Base-by-base conservation (phyloP, 192 early-diverging fungal species). In the Coemansia sp. region DNA sequence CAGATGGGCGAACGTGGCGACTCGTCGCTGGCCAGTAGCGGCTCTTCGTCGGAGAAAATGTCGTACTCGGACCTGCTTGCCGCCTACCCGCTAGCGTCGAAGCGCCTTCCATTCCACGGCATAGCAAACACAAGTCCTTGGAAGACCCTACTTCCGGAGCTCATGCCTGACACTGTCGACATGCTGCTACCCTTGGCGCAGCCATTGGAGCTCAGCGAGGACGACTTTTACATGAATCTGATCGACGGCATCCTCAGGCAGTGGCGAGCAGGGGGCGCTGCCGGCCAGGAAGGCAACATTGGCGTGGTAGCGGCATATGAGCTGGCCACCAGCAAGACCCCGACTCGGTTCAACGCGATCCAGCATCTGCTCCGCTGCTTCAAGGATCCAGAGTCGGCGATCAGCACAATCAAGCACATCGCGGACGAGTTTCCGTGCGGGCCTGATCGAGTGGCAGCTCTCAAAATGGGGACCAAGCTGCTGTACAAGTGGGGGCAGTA, bases 101-200 rank as follows among this genome's bases (percentile, higher is more conserved):
- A 49, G 34, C 66, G 83, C n/a, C 64, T 88, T 14, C 83, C 86
- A 8, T 86, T 78, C 64, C 83, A 86, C 49, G 47, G 49, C 18
- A 59, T 88, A 18, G 56, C 73, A 7, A 53, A 51, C 40, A 19
- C 57, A n/a, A 50, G 44, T 21, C 77, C 77, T 3, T 80, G 76
- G 75, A 17, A 59, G 4, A 53, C 74, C 21, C 53, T 88, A 22
- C 45, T 63, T 12, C 33, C 76, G 0, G 82, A 88, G 54, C 53
- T 88, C 19, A 49, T 47, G 1, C 64, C 76, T 36, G 63, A 69
- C 1, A 75, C 78, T 19, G 51, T 88, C 3, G 56, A 77, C 3
- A 32, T 57, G 30, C 64, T 88, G 3, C 53, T 83, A 17, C 77
- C 81, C 7, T 71, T 88, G 39, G 55, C 76, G 12, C 52, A 45